Evolutionary conservation across 768 basidiomycete species (phyloP).

Genomic region (Boletus subcaerulescens): DNA sequence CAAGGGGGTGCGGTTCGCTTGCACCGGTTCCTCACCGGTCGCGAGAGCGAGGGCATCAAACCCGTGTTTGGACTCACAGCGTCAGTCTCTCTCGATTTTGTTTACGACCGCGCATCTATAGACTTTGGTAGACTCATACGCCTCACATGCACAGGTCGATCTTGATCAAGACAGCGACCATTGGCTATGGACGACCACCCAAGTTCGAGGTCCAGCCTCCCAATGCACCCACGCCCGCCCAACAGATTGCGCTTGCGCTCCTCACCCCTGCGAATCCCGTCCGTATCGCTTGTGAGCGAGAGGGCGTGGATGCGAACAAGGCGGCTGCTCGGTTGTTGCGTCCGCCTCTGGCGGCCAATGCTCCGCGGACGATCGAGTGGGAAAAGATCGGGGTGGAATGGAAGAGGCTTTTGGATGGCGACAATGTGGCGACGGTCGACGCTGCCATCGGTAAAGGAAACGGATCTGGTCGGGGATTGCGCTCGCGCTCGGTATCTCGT

Average conservation of each 20-base stretch:
- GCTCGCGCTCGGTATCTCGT: background rate
- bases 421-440: background rate
- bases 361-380: constrained; percentile 18
- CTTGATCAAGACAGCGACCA: constrained; percentile 45
- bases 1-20: constrained; percentile 44
- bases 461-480: background rate
- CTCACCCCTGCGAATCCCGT: constrained; percentile 25
- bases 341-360: constrained; percentile 2
- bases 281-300: constrained; percentile 24
- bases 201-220: constrained; percentile 45
- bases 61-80: constrained; percentile 88
- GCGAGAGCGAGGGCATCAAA: constrained; percentile 81
- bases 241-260: constrained; percentile 45
- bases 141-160: constrained; percentile 39
- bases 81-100: constrained; percentile 42
- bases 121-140: background rate
- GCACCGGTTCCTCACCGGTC: constrained; percentile 82
- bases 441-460: background rate
- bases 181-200: constrained; percentile 47
- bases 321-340: constrained; percentile 16
- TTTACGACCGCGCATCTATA: no score
- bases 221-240: constrained; percentile 38
- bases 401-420: constrained; percentile 12
- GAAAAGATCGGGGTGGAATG: constrained; percentile 19
- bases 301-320: constrained; percentile 24